Evolutionary conservation across 495 filamentous ascomycete species (phyloP).

Genomic region (Aspergillus sclerotiicarbonarius): DNA sequence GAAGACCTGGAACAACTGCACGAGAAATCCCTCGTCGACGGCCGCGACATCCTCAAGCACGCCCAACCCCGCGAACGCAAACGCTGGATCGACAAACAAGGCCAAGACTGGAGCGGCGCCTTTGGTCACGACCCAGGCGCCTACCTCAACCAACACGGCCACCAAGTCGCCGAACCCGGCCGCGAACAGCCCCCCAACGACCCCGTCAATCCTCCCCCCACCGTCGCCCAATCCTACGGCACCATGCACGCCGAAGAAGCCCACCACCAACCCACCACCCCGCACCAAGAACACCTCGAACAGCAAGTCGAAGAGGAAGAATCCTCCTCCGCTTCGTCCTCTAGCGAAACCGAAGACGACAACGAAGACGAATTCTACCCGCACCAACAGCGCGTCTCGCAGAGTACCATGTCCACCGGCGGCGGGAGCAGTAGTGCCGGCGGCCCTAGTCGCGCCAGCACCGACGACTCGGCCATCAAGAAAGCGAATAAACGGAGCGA

Average conservation of each 20-base stretch:
- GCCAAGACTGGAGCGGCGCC: slow-evolving; percentile 85
- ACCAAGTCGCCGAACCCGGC: slow-evolving; percentile 55
- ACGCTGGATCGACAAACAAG: slow-evolving; percentile 76
- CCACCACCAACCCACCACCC: neutral
- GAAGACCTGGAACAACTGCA: slow-evolving; percentile 66
- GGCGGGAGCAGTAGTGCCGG: slow-evolving; percentile 11
- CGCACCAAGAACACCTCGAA: slow-evolving; percentile 8
- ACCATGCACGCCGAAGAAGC: slow-evolving; percentile 3
- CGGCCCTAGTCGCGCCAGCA: slow-evolving; percentile 20
- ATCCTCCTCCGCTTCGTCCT: slow-evolving; percentile 5
- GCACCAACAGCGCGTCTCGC: neutral
- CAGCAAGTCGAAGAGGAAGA: slow-evolving; percentile 2
- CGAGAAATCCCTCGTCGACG: slow-evolving; percentile 71
- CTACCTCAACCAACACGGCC: slow-evolving; percentile 48
- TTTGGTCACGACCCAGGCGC: slow-evolving; percentile 67
- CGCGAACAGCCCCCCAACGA: slow-evolving; percentile 57
- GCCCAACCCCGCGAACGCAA: slow-evolving; percentile 66
- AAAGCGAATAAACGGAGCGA: slow-evolving; percentile 36
- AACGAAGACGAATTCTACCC: slow-evolving; percentile 2
- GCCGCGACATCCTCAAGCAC: slow-evolving; percentile 72
- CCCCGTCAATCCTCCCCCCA: slow-evolving; percentile 47
- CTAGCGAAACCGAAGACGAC: slow-evolving; percentile 20
- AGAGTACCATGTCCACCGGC: neutral
- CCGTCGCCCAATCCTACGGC: neutral
- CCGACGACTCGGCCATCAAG: neutral